Conservation (phyloP, 768 basidiomycete species). For the Termitomyces sp. region DNA sequence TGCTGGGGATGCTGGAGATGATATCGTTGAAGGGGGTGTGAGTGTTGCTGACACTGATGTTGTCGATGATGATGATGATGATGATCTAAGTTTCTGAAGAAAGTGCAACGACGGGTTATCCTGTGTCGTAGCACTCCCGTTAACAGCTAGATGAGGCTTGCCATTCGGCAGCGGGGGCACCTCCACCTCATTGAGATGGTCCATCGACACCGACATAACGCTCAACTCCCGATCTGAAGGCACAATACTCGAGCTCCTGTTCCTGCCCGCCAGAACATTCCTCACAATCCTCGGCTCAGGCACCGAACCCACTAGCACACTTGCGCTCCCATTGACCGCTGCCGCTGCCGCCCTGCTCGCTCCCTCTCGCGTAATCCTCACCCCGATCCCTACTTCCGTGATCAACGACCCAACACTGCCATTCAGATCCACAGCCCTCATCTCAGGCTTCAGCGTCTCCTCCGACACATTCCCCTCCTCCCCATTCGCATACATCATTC, state of each 20-base stretch:
- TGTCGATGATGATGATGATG: not conserved
- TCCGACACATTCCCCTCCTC: slow-evolving; percentile 38
- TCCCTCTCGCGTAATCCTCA: slow-evolving; percentile 19
- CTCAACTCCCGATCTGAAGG: slow-evolving; percentile 22
- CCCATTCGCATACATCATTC: slow-evolving; percentile 12
- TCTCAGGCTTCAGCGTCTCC: slow-evolving; percentile 58
- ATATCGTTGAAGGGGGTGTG: not conserved
- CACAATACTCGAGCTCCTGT: slow-evolving; percentile 30
- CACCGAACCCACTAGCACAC: slow-evolving; percentile 15
- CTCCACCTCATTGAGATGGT: not conserved
- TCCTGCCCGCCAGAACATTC: slow-evolving; percentile 45
- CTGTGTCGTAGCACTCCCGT: slow-evolving; percentile 4
- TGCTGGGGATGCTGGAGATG: slow-evolving; percentile 2
- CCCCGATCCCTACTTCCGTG: slow-evolving; percentile 36
- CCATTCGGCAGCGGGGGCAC: slow-evolving; percentile 13
- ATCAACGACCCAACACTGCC: slow-evolving; percentile 44
- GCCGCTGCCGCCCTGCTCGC: slow-evolving; percentile 3
- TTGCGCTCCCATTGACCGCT: slow-evolving; percentile 9
- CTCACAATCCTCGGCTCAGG: slow-evolving; percentile 48
- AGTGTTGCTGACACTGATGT: not conserved
- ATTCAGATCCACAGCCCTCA: slow-evolving; percentile 36
- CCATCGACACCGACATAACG: slow-evolving; percentile 13
- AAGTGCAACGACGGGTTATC: slow-evolving; percentile 11
- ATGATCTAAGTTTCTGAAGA: not conserved
- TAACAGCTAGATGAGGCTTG: slow-evolving; percentile 2